These are phyloP conservation scores for Pyrus pyrifolia DNA, from an alignment of 306 rosid species.

Conservation along the genomic window DNA sequence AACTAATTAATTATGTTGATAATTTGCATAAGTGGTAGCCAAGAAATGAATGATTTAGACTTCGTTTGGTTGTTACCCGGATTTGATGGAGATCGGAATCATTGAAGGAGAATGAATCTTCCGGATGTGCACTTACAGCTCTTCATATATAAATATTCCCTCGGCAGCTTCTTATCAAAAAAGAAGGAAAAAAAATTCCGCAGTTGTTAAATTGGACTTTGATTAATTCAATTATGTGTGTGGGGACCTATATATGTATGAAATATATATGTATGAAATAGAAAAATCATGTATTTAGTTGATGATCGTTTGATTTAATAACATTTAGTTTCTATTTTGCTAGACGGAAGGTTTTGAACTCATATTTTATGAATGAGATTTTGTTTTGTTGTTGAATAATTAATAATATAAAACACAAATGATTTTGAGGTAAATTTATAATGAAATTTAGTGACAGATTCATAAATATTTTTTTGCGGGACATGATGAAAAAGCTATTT, in stretches of 20 bases:
- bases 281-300: too few species aligned
- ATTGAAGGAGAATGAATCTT: background rate
- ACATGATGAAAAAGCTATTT: background rate
- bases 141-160: background rate
- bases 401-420: too few species aligned
- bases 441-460: too few species aligned
- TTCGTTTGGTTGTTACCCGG: conserved; percentile 2
- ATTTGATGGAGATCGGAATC: conserved; percentile 1
- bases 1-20: background rate
- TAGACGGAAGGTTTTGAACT: too few species aligned
- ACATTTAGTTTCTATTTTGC: background rate
- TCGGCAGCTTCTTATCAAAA: too few species aligned
- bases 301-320: background rate
- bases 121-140: background rate
- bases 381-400: too few species aligned
- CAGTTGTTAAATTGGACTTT: too few species aligned
- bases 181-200: too few species aligned
- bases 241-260: background rate
- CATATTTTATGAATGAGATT: too few species aligned
- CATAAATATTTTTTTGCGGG: too few species aligned
- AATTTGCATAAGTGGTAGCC: background rate
- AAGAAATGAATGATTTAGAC: background rate
- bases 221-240: background rate
- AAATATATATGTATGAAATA: background rate
- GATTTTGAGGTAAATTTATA: too few species aligned